Evolutionary conservation across 768 basidiomycete genomes (phyloP), one percentile per base, ranked within the genome.

Genomic region (Daedaleopsis sinensis): DNA sequence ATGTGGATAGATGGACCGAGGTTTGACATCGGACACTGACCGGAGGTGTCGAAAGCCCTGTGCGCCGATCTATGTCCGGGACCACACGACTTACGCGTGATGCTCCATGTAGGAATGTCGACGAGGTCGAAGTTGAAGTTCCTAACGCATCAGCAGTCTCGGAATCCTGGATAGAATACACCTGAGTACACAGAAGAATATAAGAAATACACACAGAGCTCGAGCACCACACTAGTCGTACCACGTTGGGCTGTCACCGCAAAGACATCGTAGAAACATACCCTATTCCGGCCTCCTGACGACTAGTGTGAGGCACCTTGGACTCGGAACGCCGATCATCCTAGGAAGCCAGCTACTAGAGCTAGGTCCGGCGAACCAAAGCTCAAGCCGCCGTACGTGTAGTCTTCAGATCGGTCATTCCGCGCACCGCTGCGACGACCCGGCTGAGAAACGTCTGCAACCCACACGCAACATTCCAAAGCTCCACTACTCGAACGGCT

Each of bases 281-380:
- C 27, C n/a, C 44, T 18, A 21, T 18, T n/a, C 44, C n/a, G 23
- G 47, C 47, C 47, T 11, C 50, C 50, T 52, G 52, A 47, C 36
- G 49, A 61, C 52, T 57, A n/a, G n/a, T n/a, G 21, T 38, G 36
- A 44, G 52, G n/a, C 61, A 39, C 37, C 61, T 62, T 62, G 56
- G n/a, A n/a, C n/a, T n/a, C n/a, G n/a, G 56, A 49, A 53, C 48
- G 47, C 46, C 61, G 56, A 56, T 58, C n/a, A 52, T 37, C n/a
- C 23, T n/a, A 27, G 46, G 24, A 52, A 43, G 56, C 61, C 24
- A 27, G 51, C n/a, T n/a, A n/a, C n/a, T n/a, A n/a, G n/a, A n/a
- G n/a, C 43, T 7, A 32, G 27, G 52, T 56, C 61, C 56, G 49
- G 21, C 61, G 58, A 46, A 53, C 61, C n/a, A n/a, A n/a, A n/a